Evolutionary conservation across 2,329 filamentous ascomycete species (phyloP), one percentile per base, ranked within the genome.

Genomic region (Plenodomus tracheiphilus): DNA sequence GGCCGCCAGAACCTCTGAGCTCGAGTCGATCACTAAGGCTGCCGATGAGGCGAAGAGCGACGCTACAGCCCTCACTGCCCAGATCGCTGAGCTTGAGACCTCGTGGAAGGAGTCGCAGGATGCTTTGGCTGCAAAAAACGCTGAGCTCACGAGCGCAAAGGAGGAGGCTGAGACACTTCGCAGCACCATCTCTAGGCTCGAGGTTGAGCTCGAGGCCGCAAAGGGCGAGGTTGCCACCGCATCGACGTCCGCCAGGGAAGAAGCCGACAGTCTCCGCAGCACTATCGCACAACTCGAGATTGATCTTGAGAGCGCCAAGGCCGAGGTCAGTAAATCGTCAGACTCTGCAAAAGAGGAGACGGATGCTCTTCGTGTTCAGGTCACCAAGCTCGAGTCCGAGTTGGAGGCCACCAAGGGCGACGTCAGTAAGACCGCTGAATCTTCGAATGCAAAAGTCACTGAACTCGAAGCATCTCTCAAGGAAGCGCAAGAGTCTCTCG

Each of bases 241-340:
- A 16, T 45, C 54, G n/a, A 40, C 39, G n/a, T 53, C 50, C n/a
- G 50, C 55, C n/a, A 58, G 58, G 38, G 58, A 63, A 40, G 64
- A 68, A 51, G 47, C 58, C 30, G 51, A 44, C 35, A 56, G 48
- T 18, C 59, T 65, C 3, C 54, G 57, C 28, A 56, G 54, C 44
- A 65, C 61, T 46, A 59, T 66, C 19, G 49, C 59, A 30, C 63
- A 69, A 45, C 62, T 69, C 8, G 63, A 67, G 40, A 49, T 46
- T 6, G 49, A 55, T 21, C 45, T 55, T 22, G 56, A 59, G 34
- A 43, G 45, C 11, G 49, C 56, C 16, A 58, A 60, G 48, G 56
- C 43, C 41, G 49, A 56, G n/a, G 49, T 53, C 11, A 47, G 52
- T 19, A 51, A 60, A 45, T 39, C 53, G 17, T 49, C 53, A 2